phyloP scores from a whole-genome alignment of 345 rosid genomes.

The Trapa bicornis region DNA sequence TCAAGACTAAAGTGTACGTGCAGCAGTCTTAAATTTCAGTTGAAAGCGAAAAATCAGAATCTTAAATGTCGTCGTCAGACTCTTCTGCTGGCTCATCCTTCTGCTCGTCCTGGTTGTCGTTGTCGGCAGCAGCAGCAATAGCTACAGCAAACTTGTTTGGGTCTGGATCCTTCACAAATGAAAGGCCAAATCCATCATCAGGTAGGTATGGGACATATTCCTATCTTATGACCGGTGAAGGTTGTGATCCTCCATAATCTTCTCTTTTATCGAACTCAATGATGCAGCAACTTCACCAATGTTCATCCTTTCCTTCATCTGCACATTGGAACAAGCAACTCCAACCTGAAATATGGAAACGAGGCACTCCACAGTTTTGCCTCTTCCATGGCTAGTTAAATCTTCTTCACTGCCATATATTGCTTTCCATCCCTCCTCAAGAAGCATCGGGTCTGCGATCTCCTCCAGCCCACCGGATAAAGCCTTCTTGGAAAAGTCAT shows the following conservation, averaged over 20 bases:
- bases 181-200: not conserved
- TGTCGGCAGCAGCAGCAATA: conserved; percentile 30
- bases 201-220: not conserved
- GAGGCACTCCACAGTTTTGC: conserved; percentile 1
- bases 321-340: conserved; percentile 12
- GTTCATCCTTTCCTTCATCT: conserved; percentile 1
- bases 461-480: conserved; percentile 8
- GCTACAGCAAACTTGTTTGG: conserved; percentile 68
- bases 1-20: not conserved
- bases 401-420: not conserved
- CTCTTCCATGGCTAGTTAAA: too few relatives aligned
- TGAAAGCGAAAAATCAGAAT: not conserved
- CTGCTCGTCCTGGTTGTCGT: conserved; percentile 54
- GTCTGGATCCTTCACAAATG: conserved; percentile 57
- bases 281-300: not conserved
- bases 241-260: too few relatives aligned
- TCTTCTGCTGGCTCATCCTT: conserved; percentile 67
- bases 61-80: conserved; percentile 52
- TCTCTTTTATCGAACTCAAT: too few relatives aligned
- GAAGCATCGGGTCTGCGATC: conserved; percentile 11
- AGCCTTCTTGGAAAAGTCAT: conserved; percentile 8
- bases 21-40: not conserved
- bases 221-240: too few relatives aligned
- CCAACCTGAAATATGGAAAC: conserved; percentile 10
- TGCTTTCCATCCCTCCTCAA: conserved; percentile 1